These are phyloP conservation scores for Entomortierella parvispora DNA, from an alignment of 192 early-diverging fungal genomes.

Conservation along the genomic window DNA sequence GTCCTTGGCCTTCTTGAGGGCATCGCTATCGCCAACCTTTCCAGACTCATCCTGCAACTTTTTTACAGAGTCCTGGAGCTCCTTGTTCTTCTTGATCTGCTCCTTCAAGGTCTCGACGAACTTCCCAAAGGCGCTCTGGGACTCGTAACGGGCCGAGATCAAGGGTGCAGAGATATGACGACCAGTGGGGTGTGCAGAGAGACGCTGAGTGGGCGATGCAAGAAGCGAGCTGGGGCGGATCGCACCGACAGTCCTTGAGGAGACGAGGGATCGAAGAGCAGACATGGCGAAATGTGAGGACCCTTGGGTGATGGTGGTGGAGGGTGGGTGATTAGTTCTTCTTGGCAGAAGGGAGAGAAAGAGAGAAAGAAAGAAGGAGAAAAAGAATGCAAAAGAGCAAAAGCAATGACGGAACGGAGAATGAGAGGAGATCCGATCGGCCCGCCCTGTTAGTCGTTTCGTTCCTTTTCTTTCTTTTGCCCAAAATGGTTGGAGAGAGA, in stretches of 20 bases:
- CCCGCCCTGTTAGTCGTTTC: no score
- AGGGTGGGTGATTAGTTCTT: neutral
- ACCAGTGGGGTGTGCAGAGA: conserved; percentile 27
- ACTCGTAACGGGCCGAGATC: conserved; percentile 40
- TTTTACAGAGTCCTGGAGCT: conserved; percentile 92
- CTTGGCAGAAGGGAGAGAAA: neutral
- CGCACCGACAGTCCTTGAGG: conserved; percentile 30
- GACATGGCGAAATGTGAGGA: conserved; percentile 24
- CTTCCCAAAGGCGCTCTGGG: conserved; percentile 51
- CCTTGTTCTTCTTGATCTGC: conserved; percentile 95
- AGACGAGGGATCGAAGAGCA: conserved; percentile 45
- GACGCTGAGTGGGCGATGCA: conserved; percentile 30
- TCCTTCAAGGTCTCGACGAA: conserved; percentile 93
- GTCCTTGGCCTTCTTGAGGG: conserved; percentile 88
- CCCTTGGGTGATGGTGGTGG: neutral
- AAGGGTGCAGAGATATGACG: conserved; percentile 36
- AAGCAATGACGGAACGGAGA: neutral
- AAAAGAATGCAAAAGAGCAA: neutral
- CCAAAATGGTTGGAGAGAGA: no score
- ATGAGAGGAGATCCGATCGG: neutral
- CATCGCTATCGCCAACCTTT: conserved; percentile 86
- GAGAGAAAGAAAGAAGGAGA: neutral
- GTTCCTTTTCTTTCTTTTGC: no score
- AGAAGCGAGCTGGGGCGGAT: conserved; percentile 30
- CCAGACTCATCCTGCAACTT: conserved; percentile 83